These are phyloP conservation scores for Nadsonia commutata DNA, from an alignment of 1,139 yeast genomes.

Conservation along the genomic window DNA sequence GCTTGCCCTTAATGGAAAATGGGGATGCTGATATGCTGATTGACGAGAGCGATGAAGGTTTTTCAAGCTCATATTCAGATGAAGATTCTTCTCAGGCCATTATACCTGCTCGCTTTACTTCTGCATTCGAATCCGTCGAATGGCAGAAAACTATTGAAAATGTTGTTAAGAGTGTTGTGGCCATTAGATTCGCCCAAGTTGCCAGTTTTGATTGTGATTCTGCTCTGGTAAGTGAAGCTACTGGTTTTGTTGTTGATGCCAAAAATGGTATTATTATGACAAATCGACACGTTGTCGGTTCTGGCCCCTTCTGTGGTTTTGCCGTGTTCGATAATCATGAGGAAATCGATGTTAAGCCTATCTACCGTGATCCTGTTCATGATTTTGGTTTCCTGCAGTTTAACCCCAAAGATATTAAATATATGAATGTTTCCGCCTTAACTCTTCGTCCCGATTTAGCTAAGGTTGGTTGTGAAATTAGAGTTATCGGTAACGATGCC, in stretches of 20 bases:
- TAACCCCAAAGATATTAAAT: constrained; percentile 55
- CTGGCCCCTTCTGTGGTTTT: constrained; percentile 85
- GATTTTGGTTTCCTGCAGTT: constrained; percentile 75
- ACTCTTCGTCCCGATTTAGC: constrained; percentile 71
- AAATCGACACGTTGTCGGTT: constrained; percentile 88
- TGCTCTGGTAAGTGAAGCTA: constrained; percentile 75
- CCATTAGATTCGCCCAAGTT: constrained; percentile 81
- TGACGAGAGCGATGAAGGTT: background rate
- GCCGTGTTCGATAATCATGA: constrained; percentile 92
- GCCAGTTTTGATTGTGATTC: constrained; percentile 76
- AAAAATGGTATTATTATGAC: constrained; percentile 70
- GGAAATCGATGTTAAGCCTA: constrained; percentile 73
- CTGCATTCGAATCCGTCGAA: constrained; percentile 13
- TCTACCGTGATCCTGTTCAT: constrained; percentile 49
- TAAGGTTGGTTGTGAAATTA: constrained; percentile 75
- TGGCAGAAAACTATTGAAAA: constrained; percentile 79
- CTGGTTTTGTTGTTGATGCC: constrained; percentile 90
- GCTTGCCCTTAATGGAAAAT: background rate
- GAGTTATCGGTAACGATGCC: constrained; percentile 93
- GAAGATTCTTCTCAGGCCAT: background rate
- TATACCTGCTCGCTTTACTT: background rate
- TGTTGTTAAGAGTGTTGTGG: constrained; percentile 77
- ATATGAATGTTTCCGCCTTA: constrained; percentile 55
- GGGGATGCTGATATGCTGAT: background rate
- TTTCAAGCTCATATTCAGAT: background rate